Evolutionary conservation across 768 basidiomycete species (phyloP), one percentile per base, ranked within the genome.

Genomic region (Paxillus rubicundulus): DNA sequence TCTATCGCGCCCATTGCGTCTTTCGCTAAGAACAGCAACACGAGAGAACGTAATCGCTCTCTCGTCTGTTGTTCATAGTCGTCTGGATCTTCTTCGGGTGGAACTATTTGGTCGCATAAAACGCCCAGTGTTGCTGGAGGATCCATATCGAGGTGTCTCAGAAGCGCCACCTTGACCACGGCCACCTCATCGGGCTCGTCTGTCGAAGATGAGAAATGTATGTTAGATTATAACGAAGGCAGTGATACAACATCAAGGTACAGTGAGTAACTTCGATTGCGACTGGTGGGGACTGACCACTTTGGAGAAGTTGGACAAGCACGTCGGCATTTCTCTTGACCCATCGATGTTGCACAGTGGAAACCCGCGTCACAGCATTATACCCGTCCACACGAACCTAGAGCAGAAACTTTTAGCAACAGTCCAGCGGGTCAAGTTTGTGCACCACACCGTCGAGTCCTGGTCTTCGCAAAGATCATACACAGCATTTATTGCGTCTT

Each of bases 381-480:
- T 89, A 89, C 10, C 87, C 87, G 44, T 81, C 79, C 47, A 82
- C 77, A n/a, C 87, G 80, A 13, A 88, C 84, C 85, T 87, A 53
- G 9, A 16, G 28, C 21, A 45, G 14, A 17, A 9, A 42, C 24
- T 14, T 59, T 18, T 57, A 52, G 49, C 20, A 18, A 33, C 45
- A 51, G 52, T 40, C 43, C 27, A 41, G 17, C 32, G 47, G 30
- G 43, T 52, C 57, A 36, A 46, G 56, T 40, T 39, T 14, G 32
- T 39, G 17, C 17, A 48, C 53, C 74, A 39, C 57, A 85, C 86
- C 56, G 71, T 70, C 12, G 76, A 58, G 36, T 78, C 77, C 44
- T 79, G 79, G 70, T 89, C 87, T 65, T 89, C 87, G 63, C 87
- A 89, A 0, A 89, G 70, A 69, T 89, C 87, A 60, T 88, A 89